Conservation (phyloP, 169 alveolate genomes). For the Cryptosporidium parvum region DNA sequence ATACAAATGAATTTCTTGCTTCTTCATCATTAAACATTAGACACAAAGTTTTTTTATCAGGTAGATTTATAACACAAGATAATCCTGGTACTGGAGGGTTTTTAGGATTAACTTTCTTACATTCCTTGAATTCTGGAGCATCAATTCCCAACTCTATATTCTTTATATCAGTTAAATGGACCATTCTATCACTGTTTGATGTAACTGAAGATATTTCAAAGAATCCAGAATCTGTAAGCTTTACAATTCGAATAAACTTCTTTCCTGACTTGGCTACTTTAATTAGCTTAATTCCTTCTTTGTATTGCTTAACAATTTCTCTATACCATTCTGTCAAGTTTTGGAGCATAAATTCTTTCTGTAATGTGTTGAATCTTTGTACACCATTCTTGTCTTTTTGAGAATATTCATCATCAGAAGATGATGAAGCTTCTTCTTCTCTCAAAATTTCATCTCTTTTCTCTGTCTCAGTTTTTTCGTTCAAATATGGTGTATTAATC, state of each 20-base stretch:
- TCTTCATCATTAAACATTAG: constrained; percentile 71
- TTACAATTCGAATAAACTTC: constrained; percentile 79
- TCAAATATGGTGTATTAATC: constrained; percentile 61
- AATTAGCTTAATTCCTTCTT: constrained; percentile 78
- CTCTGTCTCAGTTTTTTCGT: constrained; percentile 40
- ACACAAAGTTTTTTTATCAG: constrained; percentile 65
- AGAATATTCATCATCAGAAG: constrained; percentile 41
- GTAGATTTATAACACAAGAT: constrained; percentile 58
- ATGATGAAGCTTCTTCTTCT: constrained; percentile 35
- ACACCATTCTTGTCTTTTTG: constrained; percentile 25
- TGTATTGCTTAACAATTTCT: constrained; percentile 78
- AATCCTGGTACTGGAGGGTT: constrained; percentile 71
- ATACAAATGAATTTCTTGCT: constrained; percentile 73
- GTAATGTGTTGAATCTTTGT: constrained; percentile 76
- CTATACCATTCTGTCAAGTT: constrained; percentile 78
- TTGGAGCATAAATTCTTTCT: constrained; percentile 78
- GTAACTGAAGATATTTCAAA: constrained; percentile 73
- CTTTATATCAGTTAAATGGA: constrained; percentile 64
- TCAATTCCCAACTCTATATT: constrained; percentile 60
- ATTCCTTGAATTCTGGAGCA: constrained; percentile 49
- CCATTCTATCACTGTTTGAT: constrained; percentile 65
- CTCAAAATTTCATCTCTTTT: constrained; percentile 25
- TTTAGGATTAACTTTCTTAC: constrained; percentile 43
- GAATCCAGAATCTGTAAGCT: constrained; percentile 77
- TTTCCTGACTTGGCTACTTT: constrained; percentile 79